Percentiles rank a stretch among this genome's conserved stretches.
Conservation (phyloP, 1,284 basidiomycete species). For the Malassezia furfur region DNA sequence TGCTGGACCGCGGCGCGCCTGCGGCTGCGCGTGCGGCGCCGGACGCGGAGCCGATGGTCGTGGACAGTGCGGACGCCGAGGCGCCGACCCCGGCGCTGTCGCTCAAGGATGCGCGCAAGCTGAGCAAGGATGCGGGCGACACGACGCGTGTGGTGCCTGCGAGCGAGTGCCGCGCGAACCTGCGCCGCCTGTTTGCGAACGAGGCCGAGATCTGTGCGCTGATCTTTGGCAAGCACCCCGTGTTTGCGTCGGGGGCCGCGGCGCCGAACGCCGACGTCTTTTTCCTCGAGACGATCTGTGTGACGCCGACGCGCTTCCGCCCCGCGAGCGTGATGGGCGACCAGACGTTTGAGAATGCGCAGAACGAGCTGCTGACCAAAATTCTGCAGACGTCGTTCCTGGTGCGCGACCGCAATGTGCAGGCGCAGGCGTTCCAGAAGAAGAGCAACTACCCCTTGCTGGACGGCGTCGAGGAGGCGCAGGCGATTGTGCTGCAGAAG, state of each 20-base stretch:
- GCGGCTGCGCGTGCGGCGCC: neutral
- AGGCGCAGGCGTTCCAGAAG: constrained; percentile 57
- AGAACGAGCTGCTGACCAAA: constrained; percentile 83
- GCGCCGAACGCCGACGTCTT: constrained; percentile 83
- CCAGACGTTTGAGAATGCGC: constrained; percentile 86
- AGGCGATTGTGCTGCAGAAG: constrained; percentile 50
- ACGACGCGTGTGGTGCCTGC: constrained; percentile 75
- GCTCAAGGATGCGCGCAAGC: constrained; percentile 35
- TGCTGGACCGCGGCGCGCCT: constrained; percentile 4
- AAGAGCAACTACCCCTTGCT: constrained; percentile 53
- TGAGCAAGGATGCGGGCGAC: constrained; percentile 31
- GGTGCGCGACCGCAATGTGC: constrained; percentile 55
- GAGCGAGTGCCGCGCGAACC: constrained; percentile 84
- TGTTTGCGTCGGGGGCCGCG: constrained; percentile 53
- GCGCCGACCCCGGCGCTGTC: constrained; percentile 54
- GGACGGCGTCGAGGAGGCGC: constrained; percentile 33
- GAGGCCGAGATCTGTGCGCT: constrained; percentile 73
- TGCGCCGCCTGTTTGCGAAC: constrained; percentile 76
- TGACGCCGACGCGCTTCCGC: constrained; percentile 89
- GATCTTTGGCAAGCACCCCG: constrained; percentile 85
- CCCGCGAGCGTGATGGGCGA: constrained; percentile 89
- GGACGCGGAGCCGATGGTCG: constrained; percentile 14
- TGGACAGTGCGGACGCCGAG: constrained; percentile 49
- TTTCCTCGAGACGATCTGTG: constrained; percentile 84
- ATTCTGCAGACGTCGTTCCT: constrained; percentile 63